Evolutionary conservation across 257 asterid genomes (phyloP), one percentile per base, ranked within the genome.

Genomic region (Petrea volubilis): DNA sequence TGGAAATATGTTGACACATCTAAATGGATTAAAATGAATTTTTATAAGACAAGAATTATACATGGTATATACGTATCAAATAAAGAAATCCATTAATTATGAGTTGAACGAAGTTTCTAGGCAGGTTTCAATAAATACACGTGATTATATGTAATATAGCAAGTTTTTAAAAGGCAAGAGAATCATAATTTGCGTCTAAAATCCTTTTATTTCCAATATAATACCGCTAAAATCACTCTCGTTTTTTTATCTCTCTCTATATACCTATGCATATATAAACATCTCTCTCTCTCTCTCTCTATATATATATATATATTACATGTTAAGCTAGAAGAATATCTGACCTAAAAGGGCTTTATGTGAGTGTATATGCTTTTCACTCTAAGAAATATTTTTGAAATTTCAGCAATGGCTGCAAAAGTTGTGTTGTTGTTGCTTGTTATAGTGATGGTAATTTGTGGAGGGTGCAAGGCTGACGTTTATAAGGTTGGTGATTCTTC

Each of bases 401-500:
- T 55, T 31, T 14, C 1, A 24, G 8, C 47, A 44, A 76, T 77
- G 81, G 73, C 59, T 64, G 55, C 1, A 71, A 77, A 21, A 20
- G 14, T 38, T 14, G 5, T 58, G 64, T 21, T 49, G 21, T 34
- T 77, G 7, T 14, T 38, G 25, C 0, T 68, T 15, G 18, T 59
- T 33, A 11, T 49, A 23, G 34, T 49, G 53, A 13, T 57, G 47
- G 36, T 57, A 23, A 47, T 77, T 8, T 31, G 20, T 24, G 59
- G 14, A 27, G 62, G n/a, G 9, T 28, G 70, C 9, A 23, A 62
- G 1, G 78, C 53, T 46, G 50, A 20, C 0, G 77, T 81, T 2
- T 82, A 88, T 63, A 78, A 27, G 51, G 89, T 86, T 49, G 92
- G 92, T 13, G 95, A 55, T 0, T 62, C 75, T 1, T 43, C 73